Conservation (phyloP, 768 basidiomycete genomes). For the Phaeotremella fagi region DNA sequence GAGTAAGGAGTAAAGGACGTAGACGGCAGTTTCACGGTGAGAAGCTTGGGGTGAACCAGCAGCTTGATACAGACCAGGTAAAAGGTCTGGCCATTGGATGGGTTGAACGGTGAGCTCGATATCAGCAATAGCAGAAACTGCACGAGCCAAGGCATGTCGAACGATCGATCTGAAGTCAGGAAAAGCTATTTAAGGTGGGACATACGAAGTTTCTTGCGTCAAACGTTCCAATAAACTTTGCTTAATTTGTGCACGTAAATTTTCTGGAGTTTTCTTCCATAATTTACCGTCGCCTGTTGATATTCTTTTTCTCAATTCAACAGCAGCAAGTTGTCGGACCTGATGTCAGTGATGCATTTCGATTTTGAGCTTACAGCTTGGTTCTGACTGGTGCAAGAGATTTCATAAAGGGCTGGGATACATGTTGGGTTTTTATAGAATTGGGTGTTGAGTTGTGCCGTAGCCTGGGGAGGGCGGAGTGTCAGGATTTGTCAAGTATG, state of each 20-base stretch:
- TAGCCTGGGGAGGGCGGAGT: slow-evolving; percentile 64
- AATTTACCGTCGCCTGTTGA: slow-evolving; percentile 69
- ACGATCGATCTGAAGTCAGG: slow-evolving; percentile 65
- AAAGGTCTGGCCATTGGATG: slow-evolving; percentile 69
- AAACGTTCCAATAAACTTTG: slow-evolving; percentile 70
- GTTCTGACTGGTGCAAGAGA: slow-evolving; percentile 80
- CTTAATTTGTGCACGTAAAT: slow-evolving; percentile 78
- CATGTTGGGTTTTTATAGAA: slow-evolving; percentile 88
- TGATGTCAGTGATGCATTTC: slow-evolving; percentile 45
- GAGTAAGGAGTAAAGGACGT: slow-evolving; percentile 72
- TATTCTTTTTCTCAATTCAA: slow-evolving; percentile 92
- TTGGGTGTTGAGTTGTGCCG: slow-evolving; percentile 80
- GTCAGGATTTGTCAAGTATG: background rate
- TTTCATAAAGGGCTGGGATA: slow-evolving; percentile 82
- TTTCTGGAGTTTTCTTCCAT: slow-evolving; percentile 68
- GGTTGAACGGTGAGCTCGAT: slow-evolving; percentile 62
- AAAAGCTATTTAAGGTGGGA: background rate
- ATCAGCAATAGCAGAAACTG: slow-evolving; percentile 84
- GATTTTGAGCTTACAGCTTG: slow-evolving; percentile 60
- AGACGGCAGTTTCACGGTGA: slow-evolving; percentile 88
- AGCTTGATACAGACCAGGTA: slow-evolving; percentile 78
- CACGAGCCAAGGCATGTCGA: slow-evolving; percentile 85
- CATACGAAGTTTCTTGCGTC: slow-evolving; percentile 71
- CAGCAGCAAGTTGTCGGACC: slow-evolving; percentile 95
- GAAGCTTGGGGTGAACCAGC: slow-evolving; percentile 62